Percentiles rank a stretch among this genome's conserved stretches.
phyloP scores from a whole-genome alignment of 2,329 filamentous ascomycete species.

The Aureobasidium sp. region DNA sequence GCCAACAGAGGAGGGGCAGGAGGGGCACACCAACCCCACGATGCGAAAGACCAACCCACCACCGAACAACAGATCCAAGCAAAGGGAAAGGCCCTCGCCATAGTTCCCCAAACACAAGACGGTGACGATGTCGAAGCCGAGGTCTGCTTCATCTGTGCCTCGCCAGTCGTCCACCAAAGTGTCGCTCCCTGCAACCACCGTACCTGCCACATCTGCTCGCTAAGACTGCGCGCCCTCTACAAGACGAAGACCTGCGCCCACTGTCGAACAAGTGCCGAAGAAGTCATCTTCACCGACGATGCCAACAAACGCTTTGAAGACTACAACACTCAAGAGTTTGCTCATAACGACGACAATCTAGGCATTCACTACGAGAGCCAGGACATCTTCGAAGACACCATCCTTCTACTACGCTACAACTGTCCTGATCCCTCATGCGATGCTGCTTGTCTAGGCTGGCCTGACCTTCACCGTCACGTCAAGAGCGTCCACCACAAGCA shows the following conservation, averaged over 20 bases:
- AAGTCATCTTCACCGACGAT: constrained; percentile 89
- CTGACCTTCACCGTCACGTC: constrained; percentile 73
- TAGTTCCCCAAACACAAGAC: not conserved
- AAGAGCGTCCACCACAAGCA: constrained; percentile 73
- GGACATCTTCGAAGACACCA: constrained; percentile 85
- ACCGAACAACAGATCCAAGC: constrained; percentile 16
- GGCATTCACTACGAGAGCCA: constrained; percentile 86
- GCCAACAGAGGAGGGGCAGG: constrained; percentile 25
- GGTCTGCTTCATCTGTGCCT: constrained; percentile 96
- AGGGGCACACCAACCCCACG: constrained; percentile 23
- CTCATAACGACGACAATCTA: constrained; percentile 72
- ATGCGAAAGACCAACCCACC: constrained; percentile 21
- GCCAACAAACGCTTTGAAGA: constrained; percentile 75
- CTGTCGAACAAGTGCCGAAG: constrained; percentile 70
- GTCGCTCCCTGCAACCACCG: constrained; percentile 92
- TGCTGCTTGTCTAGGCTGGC: constrained; percentile 75
- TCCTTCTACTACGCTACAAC: constrained; percentile 84
- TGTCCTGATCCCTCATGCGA: constrained; percentile 82
- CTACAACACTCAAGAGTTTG: constrained; percentile 67
- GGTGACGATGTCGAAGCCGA: constrained; percentile 48
- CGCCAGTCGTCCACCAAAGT: constrained; percentile 76
- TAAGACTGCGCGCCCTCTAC: constrained; percentile 87
- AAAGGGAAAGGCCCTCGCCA: constrained; percentile 1
- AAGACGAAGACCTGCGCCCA: constrained; percentile 97
- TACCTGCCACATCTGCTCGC: constrained; percentile 91